phyloP scores from a whole-genome alignment of 192 early-diverging fungal species.

The Ambispora gerdemannii region DNA sequence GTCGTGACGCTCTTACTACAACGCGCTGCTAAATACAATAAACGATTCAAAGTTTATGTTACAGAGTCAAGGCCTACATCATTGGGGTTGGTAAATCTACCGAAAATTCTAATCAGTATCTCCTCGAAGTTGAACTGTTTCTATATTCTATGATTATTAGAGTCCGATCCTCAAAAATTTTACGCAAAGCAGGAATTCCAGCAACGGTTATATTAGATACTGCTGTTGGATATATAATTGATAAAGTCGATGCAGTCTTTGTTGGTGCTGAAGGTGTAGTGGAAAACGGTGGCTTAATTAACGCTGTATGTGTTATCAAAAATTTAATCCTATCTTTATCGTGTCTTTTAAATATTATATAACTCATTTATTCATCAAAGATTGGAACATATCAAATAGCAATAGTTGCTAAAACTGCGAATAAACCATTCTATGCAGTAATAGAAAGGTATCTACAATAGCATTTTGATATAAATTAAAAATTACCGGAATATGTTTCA shows the following conservation, averaged over 20 bases:
- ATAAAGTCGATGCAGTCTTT: slow-evolving; percentile 93
- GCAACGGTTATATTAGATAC: slow-evolving; percentile 85
- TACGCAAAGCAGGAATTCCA: slow-evolving; percentile 73
- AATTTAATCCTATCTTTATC: slow-evolving; percentile 9
- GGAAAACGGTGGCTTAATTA: slow-evolving; percentile 96
- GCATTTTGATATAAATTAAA: slow-evolving; percentile 15
- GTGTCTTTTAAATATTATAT: slow-evolving; percentile 6
- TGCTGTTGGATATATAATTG: slow-evolving; percentile 92
- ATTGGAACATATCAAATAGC: slow-evolving; percentile 96
- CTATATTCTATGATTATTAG: slow-evolving; percentile 39
- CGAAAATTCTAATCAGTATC: slow-evolving; percentile 12
- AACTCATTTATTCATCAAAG: slow-evolving; percentile 25
- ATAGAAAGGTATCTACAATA: slow-evolving; percentile 79
- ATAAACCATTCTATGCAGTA: slow-evolving; percentile 91
- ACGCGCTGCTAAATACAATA: slow-evolving; percentile 64
- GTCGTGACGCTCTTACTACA: slow-evolving; percentile 85
- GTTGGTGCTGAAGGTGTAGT: slow-evolving; percentile 98
- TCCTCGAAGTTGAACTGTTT: neutral
- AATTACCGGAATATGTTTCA: neutral
- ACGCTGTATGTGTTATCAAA: slow-evolving; percentile 53
- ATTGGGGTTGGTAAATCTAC: slow-evolving; percentile 51
- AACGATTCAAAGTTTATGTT: slow-evolving; percentile 89
- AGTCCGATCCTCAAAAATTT: slow-evolving; percentile 61
- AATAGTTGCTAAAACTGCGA: slow-evolving; percentile 89
- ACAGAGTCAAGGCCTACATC: slow-evolving; percentile 83